Evolutionary conservation across 1,284 basidiomycete genomes (phyloP), one percentile per base, ranked within the genome.

Genomic region (Sporisorium iseilematis-ciliati): DNA sequence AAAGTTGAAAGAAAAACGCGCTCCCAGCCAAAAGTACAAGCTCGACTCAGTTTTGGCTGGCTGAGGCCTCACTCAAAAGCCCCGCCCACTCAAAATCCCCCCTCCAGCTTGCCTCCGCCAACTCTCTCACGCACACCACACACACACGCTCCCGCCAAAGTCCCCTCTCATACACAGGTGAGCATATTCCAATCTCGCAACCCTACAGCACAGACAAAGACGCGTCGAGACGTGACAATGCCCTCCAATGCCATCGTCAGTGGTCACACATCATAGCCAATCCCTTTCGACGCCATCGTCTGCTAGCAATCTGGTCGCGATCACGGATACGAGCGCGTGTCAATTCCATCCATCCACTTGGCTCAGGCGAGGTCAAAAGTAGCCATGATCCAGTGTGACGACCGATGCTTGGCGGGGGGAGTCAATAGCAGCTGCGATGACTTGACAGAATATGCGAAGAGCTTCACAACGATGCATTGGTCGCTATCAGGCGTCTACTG

Each of bases 181-280:
- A 75, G 63, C 72, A 69, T 65, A 69, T 70, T 65, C 46, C 59
- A 62, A 63, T 57, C 58, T 46, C 41, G 41, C 58, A 56, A 51
- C 58, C 23, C 42, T 33, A 42, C 48, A 52, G 48, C 50, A 43
- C 46, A 29, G 26, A 18, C 31, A 59, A 41, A 62, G 65, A 75
- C 65, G 67, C 67, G 66, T 70, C 62, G 52, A 62, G 66, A 70
- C 66, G 65, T 66, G 72, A 59, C 48, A 18, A 51, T 75, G 48
- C 51, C 59, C 48, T 38, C 41, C 65, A 35, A 49, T 62, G 57
- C 38, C 42, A 51, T 65, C 55, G 56, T 38, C 50, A 52, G 26
- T 54, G 49, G 26, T 29, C 21, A 57, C 35, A 49, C 61, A 59
- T 46, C 64, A 57, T 64, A 50, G 65, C 23, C 43, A 38, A 60